Evolutionary conservation across 2,329 filamentous ascomycete species (phyloP).

Genomic region (Diaporthe velutina): DNA sequence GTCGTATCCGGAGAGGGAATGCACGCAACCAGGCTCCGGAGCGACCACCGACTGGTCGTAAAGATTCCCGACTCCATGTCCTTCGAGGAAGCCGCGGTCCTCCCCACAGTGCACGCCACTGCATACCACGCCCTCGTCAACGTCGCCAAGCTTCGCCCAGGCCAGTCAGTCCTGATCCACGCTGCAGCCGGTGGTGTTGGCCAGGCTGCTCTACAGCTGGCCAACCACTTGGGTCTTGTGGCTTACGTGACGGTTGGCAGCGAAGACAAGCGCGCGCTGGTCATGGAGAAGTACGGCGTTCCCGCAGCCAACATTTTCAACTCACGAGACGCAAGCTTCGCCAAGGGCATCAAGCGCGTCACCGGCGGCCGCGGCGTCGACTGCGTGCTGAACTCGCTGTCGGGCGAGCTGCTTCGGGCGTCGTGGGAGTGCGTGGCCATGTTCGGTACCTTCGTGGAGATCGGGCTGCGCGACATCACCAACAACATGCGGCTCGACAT

Average conservation of each 20-base stretch:
- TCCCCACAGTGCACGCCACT: conserved; percentile 45
- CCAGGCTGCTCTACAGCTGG: conserved; percentile 36
- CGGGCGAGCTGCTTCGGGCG: conserved; percentile 46
- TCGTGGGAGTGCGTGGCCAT: conserved; percentile 41
- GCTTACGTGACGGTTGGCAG: conserved; percentile 36
- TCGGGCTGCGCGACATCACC: conserved; percentile 40
- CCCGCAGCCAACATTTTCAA: conserved; percentile 47
- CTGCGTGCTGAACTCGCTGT: conserved; percentile 49
- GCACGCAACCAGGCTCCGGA: conserved; percentile 34
- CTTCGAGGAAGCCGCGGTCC: conserved; percentile 39
- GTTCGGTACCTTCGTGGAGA: conserved; percentile 40
- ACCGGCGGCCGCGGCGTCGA: conserved; percentile 48
- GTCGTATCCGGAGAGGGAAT: conserved; percentile 30
- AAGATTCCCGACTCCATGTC: conserved; percentile 40
- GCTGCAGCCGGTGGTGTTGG: conserved; percentile 42
- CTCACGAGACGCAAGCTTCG: conserved; percentile 44
- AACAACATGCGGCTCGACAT: conserved; percentile 53
- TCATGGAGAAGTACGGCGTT: conserved; percentile 40
- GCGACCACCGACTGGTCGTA: conserved; percentile 18
- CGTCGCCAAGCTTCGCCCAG: conserved; percentile 42
- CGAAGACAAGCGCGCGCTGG: conserved; percentile 30
- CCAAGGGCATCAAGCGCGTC: conserved; percentile 42
- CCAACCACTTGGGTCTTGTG: conserved; percentile 40
- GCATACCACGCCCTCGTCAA: conserved; percentile 46
- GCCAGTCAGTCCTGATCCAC: conserved; percentile 46